These are phyloP conservation scores for Yarrowia bubula DNA, from an alignment of 805 yeast genomes.

Conservation along the genomic window DNA sequence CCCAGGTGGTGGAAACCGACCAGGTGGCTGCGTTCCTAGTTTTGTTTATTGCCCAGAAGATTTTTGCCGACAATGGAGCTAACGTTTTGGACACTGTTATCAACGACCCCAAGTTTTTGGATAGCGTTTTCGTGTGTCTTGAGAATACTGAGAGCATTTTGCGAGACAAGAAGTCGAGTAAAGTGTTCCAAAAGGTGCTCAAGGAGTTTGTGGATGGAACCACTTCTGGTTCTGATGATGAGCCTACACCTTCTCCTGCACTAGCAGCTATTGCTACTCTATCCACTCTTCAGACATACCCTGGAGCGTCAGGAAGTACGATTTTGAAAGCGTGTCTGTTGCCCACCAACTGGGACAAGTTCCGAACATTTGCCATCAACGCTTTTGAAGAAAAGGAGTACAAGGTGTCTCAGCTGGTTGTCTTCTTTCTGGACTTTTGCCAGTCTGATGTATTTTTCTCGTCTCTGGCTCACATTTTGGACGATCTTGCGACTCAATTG, in stretches of 20 bases:
- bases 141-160: neutral
- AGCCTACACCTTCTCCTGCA: neutral
- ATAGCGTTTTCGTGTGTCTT: neutral
- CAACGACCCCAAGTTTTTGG: constrained; percentile 4
- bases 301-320: constrained; percentile 5
- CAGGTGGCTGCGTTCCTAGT: constrained; percentile 1
- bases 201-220: constrained; percentile 57
- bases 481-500: neutral
- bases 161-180: constrained; percentile 29
- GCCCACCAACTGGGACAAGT: constrained; percentile 3
- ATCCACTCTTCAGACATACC: constrained; percentile 20
- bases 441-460: constrained; percentile 6
- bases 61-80: constrained; percentile 20
- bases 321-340: neutral
- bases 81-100: neutral
- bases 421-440: constrained; percentile 14
- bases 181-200: constrained; percentile 63
- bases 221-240: neutral
- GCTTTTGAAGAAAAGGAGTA: neutral
- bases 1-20: constrained; percentile 8
- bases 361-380: neutral
- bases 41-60: constrained; percentile 9
- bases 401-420: constrained; percentile 9
- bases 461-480: neutral
- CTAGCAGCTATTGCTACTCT: constrained; percentile 11